A percentile compares a stretch with the other conserved stretches of the same genome.
Conservation (phyloP, 2,329 filamentous ascomycete genomes). For the Colletotrichum sp. region DNA sequence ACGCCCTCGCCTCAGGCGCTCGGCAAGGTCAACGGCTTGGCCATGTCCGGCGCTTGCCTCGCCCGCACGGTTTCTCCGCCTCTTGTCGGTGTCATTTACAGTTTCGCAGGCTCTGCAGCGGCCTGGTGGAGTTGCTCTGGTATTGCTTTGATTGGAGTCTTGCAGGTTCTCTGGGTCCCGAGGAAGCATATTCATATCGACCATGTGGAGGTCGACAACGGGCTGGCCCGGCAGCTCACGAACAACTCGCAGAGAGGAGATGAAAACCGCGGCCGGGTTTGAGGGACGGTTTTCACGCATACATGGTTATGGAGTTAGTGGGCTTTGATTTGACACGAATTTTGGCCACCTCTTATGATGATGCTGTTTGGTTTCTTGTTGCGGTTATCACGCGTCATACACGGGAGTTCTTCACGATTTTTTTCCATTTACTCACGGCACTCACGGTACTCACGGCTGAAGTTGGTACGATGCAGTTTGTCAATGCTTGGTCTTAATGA, state of each 20-base stretch:
- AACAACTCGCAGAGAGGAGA: constrained; percentile 8
- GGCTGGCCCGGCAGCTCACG: background rate
- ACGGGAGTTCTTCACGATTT: background rate
- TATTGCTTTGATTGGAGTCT: constrained; percentile 6
- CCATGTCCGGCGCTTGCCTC: constrained; percentile 74
- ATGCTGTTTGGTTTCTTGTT: background rate
- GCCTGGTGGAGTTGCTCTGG: constrained; percentile 44
- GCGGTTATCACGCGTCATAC: background rate
- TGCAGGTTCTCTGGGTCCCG: constrained; percentile 21
- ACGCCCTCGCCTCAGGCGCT: constrained; percentile 66
- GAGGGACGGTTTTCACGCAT: background rate
- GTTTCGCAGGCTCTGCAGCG: constrained; percentile 54
- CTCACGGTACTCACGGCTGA: background rate
- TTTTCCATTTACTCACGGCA: background rate
- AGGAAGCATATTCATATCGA: constrained; percentile 26
- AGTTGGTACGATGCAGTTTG: background rate
- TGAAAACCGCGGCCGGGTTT: background rate
- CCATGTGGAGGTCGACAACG: constrained; percentile 21
- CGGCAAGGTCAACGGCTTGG: constrained; percentile 75
- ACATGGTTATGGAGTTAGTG: background rate
- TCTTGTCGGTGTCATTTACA: constrained; percentile 71
- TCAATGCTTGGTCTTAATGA: background rate
- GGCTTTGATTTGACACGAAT: background rate
- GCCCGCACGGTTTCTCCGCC: constrained; percentile 75
- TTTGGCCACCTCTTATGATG: background rate